phyloP scores from a whole-genome alignment of 805 yeast genomes.

The Wickerhamomyces canadensis region DNA sequence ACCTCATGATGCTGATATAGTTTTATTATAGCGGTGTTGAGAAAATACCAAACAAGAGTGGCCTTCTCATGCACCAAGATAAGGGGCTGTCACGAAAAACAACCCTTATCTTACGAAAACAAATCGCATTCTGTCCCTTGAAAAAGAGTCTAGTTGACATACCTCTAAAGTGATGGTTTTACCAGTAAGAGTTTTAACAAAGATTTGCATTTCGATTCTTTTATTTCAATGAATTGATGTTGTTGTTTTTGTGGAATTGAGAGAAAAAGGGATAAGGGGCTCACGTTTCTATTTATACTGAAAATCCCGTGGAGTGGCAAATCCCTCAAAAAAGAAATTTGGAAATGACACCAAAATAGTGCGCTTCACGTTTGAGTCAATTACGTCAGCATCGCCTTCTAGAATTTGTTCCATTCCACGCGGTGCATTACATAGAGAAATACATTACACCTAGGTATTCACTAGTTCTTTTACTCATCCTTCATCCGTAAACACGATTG shows the following conservation, averaged over 20 bases:
- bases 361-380: slow-evolving; percentile 1
- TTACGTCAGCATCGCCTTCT: too few relatives aligned
- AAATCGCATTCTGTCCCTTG: neutral
- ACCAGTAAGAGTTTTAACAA: slow-evolving; percentile 86
- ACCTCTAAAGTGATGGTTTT: slow-evolving; percentile 79
- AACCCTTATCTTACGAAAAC: slow-evolving; percentile 2
- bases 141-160: slow-evolving; percentile 15
- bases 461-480: too few relatives aligned
- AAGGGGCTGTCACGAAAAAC: slow-evolving; percentile 12
- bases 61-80: slow-evolving; percentile 5
- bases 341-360: slow-evolving; percentile 3
- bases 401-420: too few relatives aligned
- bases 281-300: slow-evolving; percentile 3
- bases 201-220: slow-evolving; percentile 67
- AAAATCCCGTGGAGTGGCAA: too few relatives aligned
- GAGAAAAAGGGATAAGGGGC: slow-evolving; percentile 4
- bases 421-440: too few relatives aligned
- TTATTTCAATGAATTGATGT: slow-evolving; percentile 19
- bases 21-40: too few relatives aligned
- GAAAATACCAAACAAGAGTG: too few relatives aligned
- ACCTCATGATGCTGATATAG: neutral
- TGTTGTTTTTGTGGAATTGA: neutral
- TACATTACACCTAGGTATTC: too few relatives aligned
- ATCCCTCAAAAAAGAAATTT: slow-evolving; percentile 5
- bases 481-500: too few relatives aligned